Conservation (phyloP, 1,284 basidiomycete genomes). For the Trametes hirsuta region DNA sequence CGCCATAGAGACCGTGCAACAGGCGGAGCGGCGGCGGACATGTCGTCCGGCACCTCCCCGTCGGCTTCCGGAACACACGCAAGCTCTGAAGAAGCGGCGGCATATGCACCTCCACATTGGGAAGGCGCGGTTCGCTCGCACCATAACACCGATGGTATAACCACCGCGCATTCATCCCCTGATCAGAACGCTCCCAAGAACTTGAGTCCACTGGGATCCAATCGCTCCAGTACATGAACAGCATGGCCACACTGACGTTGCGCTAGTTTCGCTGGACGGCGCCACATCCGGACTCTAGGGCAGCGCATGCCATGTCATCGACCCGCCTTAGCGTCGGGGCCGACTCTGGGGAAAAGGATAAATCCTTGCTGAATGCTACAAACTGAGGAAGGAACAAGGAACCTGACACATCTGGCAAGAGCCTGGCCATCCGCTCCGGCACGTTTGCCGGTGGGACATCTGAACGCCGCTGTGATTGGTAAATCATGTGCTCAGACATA, state of each 20-base stretch:
- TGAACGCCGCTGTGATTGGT: neutral
- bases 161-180: neutral
- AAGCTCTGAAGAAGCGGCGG: neutral
- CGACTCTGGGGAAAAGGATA: neutral
- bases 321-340: conserved; percentile 5
- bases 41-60: neutral
- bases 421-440: neutral
- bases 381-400: neutral
- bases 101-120: neutral
- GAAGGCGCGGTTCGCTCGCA: neutral
- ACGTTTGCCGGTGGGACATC: neutral
- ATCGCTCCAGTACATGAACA: neutral
- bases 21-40: neutral
- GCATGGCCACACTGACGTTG: neutral
- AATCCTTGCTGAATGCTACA: neutral
- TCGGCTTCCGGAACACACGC: conserved; percentile 2
- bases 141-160: neutral
- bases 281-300: neutral
- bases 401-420: neutral
- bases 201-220: neutral
- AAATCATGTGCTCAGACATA: neutral
- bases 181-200: conserved; percentile 1
- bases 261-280: neutral
- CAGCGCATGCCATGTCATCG: neutral
- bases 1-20: neutral